Conservation (phyloP, 257 asterid genomes). For the Oldenlandia corymbosa region DNA sequence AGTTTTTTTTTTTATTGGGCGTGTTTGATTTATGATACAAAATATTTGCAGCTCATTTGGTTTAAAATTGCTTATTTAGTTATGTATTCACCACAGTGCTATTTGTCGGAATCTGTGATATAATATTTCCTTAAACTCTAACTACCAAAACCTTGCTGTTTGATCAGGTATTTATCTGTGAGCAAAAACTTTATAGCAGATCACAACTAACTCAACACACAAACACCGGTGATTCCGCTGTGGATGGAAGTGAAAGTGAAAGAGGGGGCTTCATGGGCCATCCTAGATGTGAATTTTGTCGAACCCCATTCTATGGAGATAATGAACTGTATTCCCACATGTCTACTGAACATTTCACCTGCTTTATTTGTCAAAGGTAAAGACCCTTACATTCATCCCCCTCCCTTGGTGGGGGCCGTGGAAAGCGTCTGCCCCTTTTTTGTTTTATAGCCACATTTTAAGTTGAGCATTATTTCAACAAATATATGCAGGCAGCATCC, state of each 20-base stretch:
- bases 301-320: conserved; percentile 86
- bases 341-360: conserved; percentile 94
- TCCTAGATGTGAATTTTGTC: conserved; percentile 87
- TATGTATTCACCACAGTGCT: too few relatives aligned
- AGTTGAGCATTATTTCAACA: background rate
- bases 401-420: background rate
- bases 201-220: conserved; percentile 78
- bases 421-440: too few relatives aligned
- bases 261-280: conserved; percentile 97
- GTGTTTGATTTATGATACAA: background rate
- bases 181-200: conserved; percentile 84
- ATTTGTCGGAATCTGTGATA: background rate
- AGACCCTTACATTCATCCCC: background rate
- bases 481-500: conserved; percentile 76
- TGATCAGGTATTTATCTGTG: conserved; percentile 80
- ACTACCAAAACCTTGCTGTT: background rate
- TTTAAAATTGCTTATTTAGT: background rate
- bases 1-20: background rate
- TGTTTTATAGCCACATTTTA: too few relatives aligned
- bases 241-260: conserved; percentile 97
- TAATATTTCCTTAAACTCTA: background rate
- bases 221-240: conserved; percentile 84
- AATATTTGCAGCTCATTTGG: background rate
- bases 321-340: conserved; percentile 83
- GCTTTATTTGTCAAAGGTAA: conserved; percentile 94